Conservation (phyloP, 2,329 filamentous ascomycete species). For the Fonsecaea erecta region DNA sequence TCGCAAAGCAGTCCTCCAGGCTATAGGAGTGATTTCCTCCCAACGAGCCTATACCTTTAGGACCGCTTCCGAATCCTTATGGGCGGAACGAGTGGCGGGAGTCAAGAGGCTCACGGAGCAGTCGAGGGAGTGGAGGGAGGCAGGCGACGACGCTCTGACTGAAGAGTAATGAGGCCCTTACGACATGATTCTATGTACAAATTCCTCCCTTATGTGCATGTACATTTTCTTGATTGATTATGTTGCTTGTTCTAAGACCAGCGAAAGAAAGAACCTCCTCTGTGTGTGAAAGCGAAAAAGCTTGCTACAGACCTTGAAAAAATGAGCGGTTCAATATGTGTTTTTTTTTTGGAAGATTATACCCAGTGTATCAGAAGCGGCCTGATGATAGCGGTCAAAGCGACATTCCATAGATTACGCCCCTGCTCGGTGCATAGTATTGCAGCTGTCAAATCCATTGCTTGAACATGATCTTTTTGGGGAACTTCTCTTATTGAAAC, state of each 20-base stretch:
- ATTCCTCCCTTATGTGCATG: constrained; percentile 15
- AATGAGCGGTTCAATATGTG: constrained; percentile 9
- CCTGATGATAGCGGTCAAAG: constrained; percentile 12
- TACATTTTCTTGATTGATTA: constrained; percentile 5
- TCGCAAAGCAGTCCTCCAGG: constrained; percentile 92
- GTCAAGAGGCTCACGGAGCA: constrained; percentile 80
- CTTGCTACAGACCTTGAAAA: not conserved
- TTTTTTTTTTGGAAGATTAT: constrained; percentile 10
- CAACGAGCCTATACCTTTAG: constrained; percentile 94
- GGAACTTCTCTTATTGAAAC: not conserved
- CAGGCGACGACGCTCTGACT: constrained; percentile 65
- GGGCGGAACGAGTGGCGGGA: constrained; percentile 81
- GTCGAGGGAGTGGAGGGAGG: constrained; percentile 90
- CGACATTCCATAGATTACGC: constrained; percentile 9
- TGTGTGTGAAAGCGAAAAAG: not conserved
- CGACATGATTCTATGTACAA: constrained; percentile 26
- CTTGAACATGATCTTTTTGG: not conserved
- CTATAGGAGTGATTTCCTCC: constrained; percentile 93
- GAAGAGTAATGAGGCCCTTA: constrained; percentile 37
- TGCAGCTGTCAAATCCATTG: not conserved
- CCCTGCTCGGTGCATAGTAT: constrained; percentile 1
- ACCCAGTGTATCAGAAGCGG: constrained; percentile 12
- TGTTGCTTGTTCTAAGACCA: constrained; percentile 8
- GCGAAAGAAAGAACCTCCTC: constrained; percentile 2
- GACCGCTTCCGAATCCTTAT: constrained; percentile 84